Base-by-base conservation (phyloP, 1,284 basidiomycete species). In the Trichosporon faecale region DNA sequence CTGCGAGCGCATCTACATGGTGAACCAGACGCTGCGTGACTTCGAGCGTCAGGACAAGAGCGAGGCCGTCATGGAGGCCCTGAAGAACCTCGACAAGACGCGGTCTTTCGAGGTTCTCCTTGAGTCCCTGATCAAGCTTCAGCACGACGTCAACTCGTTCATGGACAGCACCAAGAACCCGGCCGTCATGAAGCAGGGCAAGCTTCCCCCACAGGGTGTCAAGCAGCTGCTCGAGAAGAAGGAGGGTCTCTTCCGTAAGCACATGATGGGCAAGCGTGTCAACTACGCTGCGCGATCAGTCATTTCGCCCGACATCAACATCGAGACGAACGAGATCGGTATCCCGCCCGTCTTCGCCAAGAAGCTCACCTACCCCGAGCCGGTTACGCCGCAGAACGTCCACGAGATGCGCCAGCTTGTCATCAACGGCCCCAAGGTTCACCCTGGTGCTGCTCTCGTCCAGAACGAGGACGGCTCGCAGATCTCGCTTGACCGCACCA, bases 231-330 rank as follows among this genome's bases (percentile, higher is more conserved):
- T 99, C 75, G 97, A 99, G 85, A 99, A 99, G 88, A 99, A 99
- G 85, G 97, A 99, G 77, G 97, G 97, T 69, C 84, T 99, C 66
- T 99, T 99, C 88, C 88, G 97, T 73, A 98, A 96, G 85, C 91
- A 99, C 82, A 99, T 99, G 97, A 99, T 99, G 97, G 97, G 97
- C 52, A 99, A 99, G 87, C 95, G 96, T 82, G 97, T 99, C 78
- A 99, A 99, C 84, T 98, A 96, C 82, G 94, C 97, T 55, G 97
- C 97, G 37, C 94, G 97, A 75, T 99, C 97, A 16, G 97, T 99
- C 80, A 99, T 99, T 75, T 99, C 97, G 35, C 97, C 97, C 11
- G 97, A 99, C 80, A 94, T 98, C 80, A 99, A 99, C 84, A 98
- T 99, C 76, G 97, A 99, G 85, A 95, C 97, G 46, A 97, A 95